Evolutionary conservation across 2,329 filamentous ascomycete genomes (phyloP), one percentile per base, ranked within the genome.

Genomic region (Thielaviopsis euricoi): DNA sequence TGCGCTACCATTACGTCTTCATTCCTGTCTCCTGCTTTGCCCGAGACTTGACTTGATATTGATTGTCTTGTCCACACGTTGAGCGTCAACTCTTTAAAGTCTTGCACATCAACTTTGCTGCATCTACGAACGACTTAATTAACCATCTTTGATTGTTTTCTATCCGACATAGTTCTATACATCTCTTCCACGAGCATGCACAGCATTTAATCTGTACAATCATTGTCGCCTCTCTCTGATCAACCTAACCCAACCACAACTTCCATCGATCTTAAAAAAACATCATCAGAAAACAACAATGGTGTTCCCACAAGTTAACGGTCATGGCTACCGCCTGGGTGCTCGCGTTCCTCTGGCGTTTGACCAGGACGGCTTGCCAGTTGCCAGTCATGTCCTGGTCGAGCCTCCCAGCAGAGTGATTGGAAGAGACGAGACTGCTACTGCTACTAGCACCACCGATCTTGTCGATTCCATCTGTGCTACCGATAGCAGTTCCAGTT

Each of bases 401-500:
- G 58, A 60, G 19, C 50, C 58, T 25, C 40, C 58, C 5, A 25
- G 15, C 22, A 37, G 23, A 3, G 53, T 57, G 22, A 40, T 51
- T 17, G 26, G 21, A 23, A 60, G 54, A 56, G 37, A 23, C 6
- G 43, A 22, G 7, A 53, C 22, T 7, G 17, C 40, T 12, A 53
- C 58, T 1, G 49, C 55, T 22, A 15, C 46, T 12, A 19, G 15
- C 19, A 26, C 52, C 12, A 33, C 7, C 29, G 29, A 33, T 10
- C 2, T 33, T 10, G 29, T 33, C 13, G 57, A 55, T 19, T 57
- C 58, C 9, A 52, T 60, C 22, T 60, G 58, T 22, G 51, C 52
- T 22, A 57, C 23, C 17, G 46, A 54, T 21, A 57, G 55, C 43
- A 54, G 51, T 12, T 56, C 54, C 15, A 60, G 58, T 37, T 70